Evolutionary conservation across 2,329 filamentous ascomycete species (phyloP).

Genomic region (Gaeumannomyces sp.): DNA sequence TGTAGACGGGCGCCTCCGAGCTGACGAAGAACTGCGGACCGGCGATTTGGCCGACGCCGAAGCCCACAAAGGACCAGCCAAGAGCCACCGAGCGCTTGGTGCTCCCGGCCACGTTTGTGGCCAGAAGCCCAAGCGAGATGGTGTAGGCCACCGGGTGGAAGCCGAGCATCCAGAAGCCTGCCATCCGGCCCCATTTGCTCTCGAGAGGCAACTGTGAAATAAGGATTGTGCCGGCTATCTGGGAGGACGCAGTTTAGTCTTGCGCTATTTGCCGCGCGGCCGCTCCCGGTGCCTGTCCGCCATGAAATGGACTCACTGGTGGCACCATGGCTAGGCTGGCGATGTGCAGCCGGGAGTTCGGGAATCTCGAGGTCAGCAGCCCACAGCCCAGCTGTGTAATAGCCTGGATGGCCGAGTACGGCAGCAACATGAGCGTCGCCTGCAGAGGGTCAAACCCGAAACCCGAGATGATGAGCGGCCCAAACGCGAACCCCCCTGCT

Average conservation of each 20-base stretch:
- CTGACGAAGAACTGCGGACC: conserved; percentile 27
- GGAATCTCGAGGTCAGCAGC: conserved; percentile 17
- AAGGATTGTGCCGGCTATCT: conserved; percentile 25
- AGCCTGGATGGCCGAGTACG: conserved; percentile 52
- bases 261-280: too few species aligned
- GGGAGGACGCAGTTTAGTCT: neutral
- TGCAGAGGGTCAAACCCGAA: conserved; percentile 25
- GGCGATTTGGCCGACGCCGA: conserved; percentile 24
- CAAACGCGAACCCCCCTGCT: conserved; percentile 14
- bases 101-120: conserved; percentile 5
- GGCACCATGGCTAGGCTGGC: conserved; percentile 24
- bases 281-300: too few species aligned
- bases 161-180: conserved; percentile 26
- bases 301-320: conserved; percentile 16
- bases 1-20: conserved; percentile 25
- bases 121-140: conserved; percentile 22
- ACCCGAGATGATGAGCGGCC: conserved; percentile 23
- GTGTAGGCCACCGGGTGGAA: conserved; percentile 26
- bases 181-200: conserved; percentile 25
- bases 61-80: conserved; percentile 25
- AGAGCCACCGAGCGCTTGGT: conserved; percentile 15
- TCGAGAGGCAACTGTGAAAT: conserved; percentile 23
- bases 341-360: conserved; percentile 23
- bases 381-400: conserved; percentile 35
- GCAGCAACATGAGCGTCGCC: conserved; percentile 42